phyloP scores from a whole-genome alignment of 371 early-diverging fungal species.

The Smittium culicis region DNA sequence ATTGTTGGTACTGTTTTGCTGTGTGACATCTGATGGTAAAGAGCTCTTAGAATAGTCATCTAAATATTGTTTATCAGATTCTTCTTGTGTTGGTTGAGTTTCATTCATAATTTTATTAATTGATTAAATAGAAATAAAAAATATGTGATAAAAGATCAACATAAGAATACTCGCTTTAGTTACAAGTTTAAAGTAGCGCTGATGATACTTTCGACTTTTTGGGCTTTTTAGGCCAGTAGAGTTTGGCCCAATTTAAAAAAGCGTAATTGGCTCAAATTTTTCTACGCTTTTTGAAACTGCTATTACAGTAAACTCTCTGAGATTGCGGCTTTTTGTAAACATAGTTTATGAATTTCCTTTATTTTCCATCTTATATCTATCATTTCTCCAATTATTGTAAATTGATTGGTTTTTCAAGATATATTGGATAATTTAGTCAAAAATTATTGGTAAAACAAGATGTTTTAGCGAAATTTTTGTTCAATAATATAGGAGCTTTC shows the following conservation, averaged over 20 bases:
- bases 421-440: not conserved
- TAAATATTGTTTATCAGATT: not conserved
- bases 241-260: too few species aligned
- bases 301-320: not conserved
- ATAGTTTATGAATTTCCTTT: not conserved
- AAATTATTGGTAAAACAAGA: not conserved
- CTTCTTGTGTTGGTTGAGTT: not conserved
- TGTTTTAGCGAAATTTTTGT: not conserved
- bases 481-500: not conserved
- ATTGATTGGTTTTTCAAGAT: not conserved
- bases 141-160: too few species aligned
- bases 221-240: too few species aligned
- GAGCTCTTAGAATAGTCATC: not conserved
- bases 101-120: not conserved
- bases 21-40: not conserved
- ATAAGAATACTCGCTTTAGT: too few species aligned
- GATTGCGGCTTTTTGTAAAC: not conserved
- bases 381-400: not conserved
- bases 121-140: too few species aligned
- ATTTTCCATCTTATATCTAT: not conserved
- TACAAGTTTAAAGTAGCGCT: too few species aligned
- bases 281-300: too few species aligned
- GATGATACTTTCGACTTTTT: too few species aligned
- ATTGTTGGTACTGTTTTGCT: not conserved
- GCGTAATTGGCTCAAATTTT: too few species aligned